phyloP scores from a whole-genome alignment of 2,329 filamentous ascomycete species.

The Tetracladium maxilliforme region DNA sequence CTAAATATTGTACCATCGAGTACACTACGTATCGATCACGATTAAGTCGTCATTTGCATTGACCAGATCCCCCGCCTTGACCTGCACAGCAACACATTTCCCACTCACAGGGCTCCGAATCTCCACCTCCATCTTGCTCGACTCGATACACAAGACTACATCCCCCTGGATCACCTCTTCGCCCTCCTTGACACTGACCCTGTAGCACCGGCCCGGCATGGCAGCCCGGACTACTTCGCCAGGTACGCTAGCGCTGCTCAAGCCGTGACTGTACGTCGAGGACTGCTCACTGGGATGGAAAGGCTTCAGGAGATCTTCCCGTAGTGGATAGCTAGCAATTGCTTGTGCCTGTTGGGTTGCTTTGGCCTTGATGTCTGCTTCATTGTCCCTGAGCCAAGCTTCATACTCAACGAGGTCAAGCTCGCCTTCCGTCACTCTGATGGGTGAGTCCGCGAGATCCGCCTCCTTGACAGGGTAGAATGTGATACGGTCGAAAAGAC shows the following conservation, averaged over 20 bases:
- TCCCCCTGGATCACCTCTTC: conserved; percentile 33
- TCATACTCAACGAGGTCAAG: conserved; percentile 17
- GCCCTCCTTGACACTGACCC: conserved; percentile 33
- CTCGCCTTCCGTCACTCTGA: conserved; percentile 11
- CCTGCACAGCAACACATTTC: conserved; percentile 1
- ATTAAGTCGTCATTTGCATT: too few relatives aligned
- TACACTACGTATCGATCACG: too few relatives aligned
- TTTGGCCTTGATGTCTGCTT: neutral
- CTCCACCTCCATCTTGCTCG: conserved; percentile 61
- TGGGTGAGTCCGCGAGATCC: conserved; percentile 7
- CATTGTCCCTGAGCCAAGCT: conserved; percentile 14
- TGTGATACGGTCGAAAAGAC: conserved; percentile 20
- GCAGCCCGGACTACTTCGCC: conserved; percentile 31
- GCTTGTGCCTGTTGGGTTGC: conserved; percentile 10
- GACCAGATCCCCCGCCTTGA: conserved; percentile 1
- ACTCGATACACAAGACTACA: conserved; percentile 40
- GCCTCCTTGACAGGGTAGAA: conserved; percentile 1
- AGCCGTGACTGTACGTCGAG: conserved; percentile 20
- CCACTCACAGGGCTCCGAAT: conserved; percentile 24
- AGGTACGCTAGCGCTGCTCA: conserved; percentile 17
- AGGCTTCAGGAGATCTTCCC: conserved; percentile 17
- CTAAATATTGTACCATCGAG: too few relatives aligned
- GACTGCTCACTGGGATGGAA: conserved; percentile 25
- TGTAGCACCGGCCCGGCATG: conserved; percentile 31
- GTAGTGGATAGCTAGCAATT: conserved; percentile 25